Conservation (phyloP, 805 yeast species). For the Candida rishiriensis region DNA sequence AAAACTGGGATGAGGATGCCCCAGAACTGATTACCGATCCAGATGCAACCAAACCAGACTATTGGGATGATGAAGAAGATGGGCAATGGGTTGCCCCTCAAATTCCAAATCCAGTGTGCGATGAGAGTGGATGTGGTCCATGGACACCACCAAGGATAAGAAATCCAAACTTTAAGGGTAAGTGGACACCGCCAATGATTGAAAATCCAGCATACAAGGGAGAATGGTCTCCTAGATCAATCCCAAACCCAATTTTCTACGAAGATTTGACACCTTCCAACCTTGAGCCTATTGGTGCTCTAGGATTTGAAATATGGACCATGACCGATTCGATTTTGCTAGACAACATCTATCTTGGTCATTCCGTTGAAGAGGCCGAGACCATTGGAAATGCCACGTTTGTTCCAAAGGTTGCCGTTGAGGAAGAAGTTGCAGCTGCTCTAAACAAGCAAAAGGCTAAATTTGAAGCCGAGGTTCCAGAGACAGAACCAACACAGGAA, state of each 20-base stretch:
- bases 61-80: slow-evolving; percentile 89
- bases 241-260: slow-evolving; percentile 66
- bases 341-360: slow-evolving; percentile 83
- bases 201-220: slow-evolving; percentile 78
- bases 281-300: slow-evolving; percentile 65
- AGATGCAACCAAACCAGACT: slow-evolving; percentile 58
- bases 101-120: slow-evolving; percentile 72
- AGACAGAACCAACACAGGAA: slow-evolving; percentile 10
- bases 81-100: slow-evolving; percentile 78
- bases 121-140: slow-evolving; percentile 68
- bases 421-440: slow-evolving; percentile 38
- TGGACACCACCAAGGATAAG: slow-evolving; percentile 67
- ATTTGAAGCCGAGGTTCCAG: slow-evolving; percentile 37
- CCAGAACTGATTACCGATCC: slow-evolving; percentile 64
- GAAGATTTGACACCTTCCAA: slow-evolving; percentile 56
- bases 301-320: slow-evolving; percentile 89
- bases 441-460: slow-evolving; percentile 37
- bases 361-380: slow-evolving; percentile 82
- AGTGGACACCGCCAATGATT: slow-evolving; percentile 67
- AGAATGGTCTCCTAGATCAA: slow-evolving; percentile 63
- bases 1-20: slow-evolving; percentile 70
- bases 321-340: slow-evolving; percentile 72
- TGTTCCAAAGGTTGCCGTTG: slow-evolving; percentile 47
- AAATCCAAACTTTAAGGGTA: slow-evolving; percentile 72
- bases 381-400: slow-evolving; percentile 73